Base-by-base conservation (phyloP, 768 basidiomycete species). In the Trametes sanguinea region DNA sequence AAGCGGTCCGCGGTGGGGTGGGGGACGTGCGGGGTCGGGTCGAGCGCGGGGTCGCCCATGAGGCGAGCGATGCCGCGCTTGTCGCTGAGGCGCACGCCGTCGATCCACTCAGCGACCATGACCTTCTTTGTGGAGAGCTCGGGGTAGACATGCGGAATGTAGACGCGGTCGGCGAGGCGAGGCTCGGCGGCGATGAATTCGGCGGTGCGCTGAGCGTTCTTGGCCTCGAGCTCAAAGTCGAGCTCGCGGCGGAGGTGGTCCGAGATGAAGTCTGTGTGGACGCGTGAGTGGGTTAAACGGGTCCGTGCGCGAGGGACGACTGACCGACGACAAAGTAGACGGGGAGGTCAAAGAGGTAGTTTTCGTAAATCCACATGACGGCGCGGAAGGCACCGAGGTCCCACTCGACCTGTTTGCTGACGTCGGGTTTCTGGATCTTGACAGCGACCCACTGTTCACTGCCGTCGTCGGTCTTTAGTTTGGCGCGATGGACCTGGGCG, bases 371-470 rank as follows among this genome's bases (percentile, higher is more conserved):
- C 88, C 88, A 90, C 87, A 90, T 90, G 2, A 89, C 88, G 4
- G 78, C 65, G n/a, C 84, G 76, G 69, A 85, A 91, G 3, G 83
- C 85, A 33, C 80, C 86, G 11, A 94, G 76, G 69, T 94, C 92
- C 85, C 88, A 93, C 64, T 91, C 86, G 77, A 90, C 88, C 76
- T 97, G 95, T 66, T 84, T 91, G 53, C 81, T 81, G 6, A 98
- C 92, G 37, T 86, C 89, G 2, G 93, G 94, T 68, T 95, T 96
- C 77, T 97, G 94, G 22, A 92, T 80, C 76, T 98, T 98, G 63
- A 98, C 95, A 0, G 95, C 95, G 1, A 98, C 94, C 84, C 88
- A 89, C 39, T 82, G 77, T 35, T 74, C 76, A 22, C 60, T 52
- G 52, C 73, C 70, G 54, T 72, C 72, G 45, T 66, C 52, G 22